Conservation (phyloP, 169 alveolate species). For the Babesia divergens region DNA sequence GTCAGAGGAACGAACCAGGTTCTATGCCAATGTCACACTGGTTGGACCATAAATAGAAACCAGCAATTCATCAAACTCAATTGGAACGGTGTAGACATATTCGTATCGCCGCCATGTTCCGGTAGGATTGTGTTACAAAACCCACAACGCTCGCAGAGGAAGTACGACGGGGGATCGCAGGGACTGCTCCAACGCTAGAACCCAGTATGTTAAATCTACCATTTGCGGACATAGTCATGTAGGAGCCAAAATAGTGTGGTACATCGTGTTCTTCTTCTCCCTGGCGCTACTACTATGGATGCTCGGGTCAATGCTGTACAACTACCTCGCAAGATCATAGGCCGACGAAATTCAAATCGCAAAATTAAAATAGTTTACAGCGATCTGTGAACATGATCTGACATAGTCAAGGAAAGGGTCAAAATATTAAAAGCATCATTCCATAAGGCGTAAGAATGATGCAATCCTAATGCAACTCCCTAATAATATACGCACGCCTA, state of each 20-base stretch:
- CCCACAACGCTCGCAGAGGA: slow-evolving; percentile 5
- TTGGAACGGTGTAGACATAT: slow-evolving; percentile 72
- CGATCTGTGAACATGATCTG: no score
- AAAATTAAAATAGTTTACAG: no score
- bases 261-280: slow-evolving; percentile 29
- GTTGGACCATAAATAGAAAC: slow-evolving; percentile 69
- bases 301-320: slow-evolving; percentile 10
- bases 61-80: slow-evolving; percentile 59
- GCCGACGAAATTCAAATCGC: no score
- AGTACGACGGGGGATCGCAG: slow-evolving; percentile 54
- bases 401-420: no score
- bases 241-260: slow-evolving; percentile 53
- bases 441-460: no score
- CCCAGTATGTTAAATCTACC: slow-evolving; percentile 26
- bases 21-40: slow-evolving; percentile 73
- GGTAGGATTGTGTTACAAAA: neutral
- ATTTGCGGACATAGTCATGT: neutral
- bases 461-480: no score
- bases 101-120: slow-evolving; percentile 72
- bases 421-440: no score
- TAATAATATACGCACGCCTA: no score
- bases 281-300: slow-evolving; percentile 36
- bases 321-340: slow-evolving; percentile 1
- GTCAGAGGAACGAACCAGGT: slow-evolving; percentile 69
- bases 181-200: slow-evolving; percentile 54